Evolutionary conservation across 371 early-diverging fungal genomes (phyloP).

Genomic region (Rhizopus stolonifer): DNA sequence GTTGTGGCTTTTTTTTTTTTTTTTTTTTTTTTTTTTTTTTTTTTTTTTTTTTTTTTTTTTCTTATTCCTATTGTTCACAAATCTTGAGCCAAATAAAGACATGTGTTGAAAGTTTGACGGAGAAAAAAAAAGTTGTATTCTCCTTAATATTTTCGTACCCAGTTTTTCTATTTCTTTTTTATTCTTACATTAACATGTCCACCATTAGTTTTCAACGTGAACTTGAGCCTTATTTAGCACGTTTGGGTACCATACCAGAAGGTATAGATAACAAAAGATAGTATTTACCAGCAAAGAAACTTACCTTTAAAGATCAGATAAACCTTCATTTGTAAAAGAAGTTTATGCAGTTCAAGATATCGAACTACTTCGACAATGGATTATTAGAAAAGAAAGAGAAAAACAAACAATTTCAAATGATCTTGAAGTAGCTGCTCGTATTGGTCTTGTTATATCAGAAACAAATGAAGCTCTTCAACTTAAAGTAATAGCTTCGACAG

Average conservation of each 20-base stretch:
- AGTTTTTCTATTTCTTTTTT: background rate
- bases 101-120: too few species aligned
- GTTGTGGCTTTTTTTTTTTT: background rate
- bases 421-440: constrained; percentile 64
- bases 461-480: constrained; percentile 62
- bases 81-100: too few species aligned
- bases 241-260: constrained; percentile 49
- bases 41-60: too few species aligned
- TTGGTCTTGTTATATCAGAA: constrained; percentile 65
- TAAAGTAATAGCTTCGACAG: constrained; percentile 48
- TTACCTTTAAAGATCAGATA: constrained; percentile 30
- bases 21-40: too few species aligned
- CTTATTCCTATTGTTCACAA: too few species aligned
- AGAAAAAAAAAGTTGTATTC: too few species aligned
- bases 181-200: constrained; percentile 4
- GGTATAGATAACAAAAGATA: constrained; percentile 20
- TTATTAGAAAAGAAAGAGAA: constrained; percentile 68
- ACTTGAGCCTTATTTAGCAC: constrained; percentile 50
- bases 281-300: constrained; percentile 2
- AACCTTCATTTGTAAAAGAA: constrained; percentile 45
- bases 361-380: constrained; percentile 45
- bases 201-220: constrained; percentile 23
- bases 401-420: constrained; percentile 60
- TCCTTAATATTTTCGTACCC: background rate
- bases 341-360: constrained; percentile 53